Evolutionary conservation across 495 filamentous ascomycete genomes (phyloP), one percentile per base, ranked within the genome.

Genomic region (Penicillium simplicissimum): DNA sequence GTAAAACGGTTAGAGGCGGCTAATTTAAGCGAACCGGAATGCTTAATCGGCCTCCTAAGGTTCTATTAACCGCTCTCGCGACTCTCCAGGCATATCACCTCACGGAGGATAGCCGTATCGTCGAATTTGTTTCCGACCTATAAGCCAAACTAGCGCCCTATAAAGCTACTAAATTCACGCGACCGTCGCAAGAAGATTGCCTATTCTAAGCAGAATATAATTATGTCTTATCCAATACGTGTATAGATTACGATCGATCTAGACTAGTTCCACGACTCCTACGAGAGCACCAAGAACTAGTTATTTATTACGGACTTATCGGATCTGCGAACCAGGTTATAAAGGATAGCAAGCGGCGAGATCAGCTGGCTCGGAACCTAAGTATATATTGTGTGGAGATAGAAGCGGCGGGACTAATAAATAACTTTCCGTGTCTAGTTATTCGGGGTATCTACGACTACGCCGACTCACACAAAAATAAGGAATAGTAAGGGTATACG

Each of bases 401-500:
- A 72, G 78, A 80, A 65, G 79, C 76, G 10, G 79, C 79, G 21
- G 79, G 79, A 1, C 38, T 81, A 15, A 77, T 73, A 71, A 59
- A 76, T 58, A 55, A 71, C 28, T 73, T 77, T 49, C 70, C 59
- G 56, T 78, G 73, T 56, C 52, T 79, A 10, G 69, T 79, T 4
- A 72, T 81, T 34, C 66, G 73, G 52, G 78, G 78, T 0, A 72
- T 78, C n/a, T 74, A 69, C 60, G 77, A 81, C 61, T 81, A 79
- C 59, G 62, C 73, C 4, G 77, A 81, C 58, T 70, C 70, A 9
- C 78, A 79, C 54, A 80, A 79, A 63, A 74, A 78, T 58, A 62
- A 72, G 15, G 37, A 61, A 37, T 80, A 73, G 77, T 76, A 80
- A 55, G 53, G 37, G n/a, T 79, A 78, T 66, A 75, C 74, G 10